Evolutionary conservation across 177 flowering plant species (phyloP).

Genomic region (Telopea speciosissima): DNA sequence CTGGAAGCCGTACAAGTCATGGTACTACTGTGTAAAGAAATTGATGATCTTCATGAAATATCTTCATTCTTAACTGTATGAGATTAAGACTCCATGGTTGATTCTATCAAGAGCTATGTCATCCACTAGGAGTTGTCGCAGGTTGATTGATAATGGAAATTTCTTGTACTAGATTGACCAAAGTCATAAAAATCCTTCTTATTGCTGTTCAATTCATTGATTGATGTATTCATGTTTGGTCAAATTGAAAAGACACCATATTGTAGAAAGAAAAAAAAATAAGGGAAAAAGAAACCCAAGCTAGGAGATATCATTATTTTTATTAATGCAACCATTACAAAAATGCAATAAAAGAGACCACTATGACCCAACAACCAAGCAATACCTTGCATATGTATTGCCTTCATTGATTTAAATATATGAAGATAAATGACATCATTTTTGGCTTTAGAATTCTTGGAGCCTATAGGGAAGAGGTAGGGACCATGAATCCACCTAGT

Average conservation of each 20-base stretch:
- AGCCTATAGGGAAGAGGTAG: not conserved
- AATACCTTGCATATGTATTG: slow-evolving; percentile 9
- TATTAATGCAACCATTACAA: not conserved
- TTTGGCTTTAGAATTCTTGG: slow-evolving; percentile 6
- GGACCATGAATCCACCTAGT: not conserved
- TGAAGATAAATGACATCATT: slow-evolving; percentile 16
- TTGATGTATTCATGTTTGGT: not conserved
- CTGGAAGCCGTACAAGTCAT: not conserved
- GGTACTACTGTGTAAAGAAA: too few relatives aligned
- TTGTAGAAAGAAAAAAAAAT: not conserved
- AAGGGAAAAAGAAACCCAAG: not conserved
- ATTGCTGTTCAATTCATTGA: not conserved
- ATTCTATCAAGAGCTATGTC: too few relatives aligned
- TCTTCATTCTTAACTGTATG: not conserved
- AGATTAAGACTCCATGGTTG: not conserved
- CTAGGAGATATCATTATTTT: not conserved
- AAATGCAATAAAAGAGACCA: not conserved
- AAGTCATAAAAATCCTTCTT: slow-evolving; percentile 5
- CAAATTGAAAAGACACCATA: not conserved
- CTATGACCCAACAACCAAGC: slow-evolving; percentile 4
- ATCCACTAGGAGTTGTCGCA: too few relatives aligned
- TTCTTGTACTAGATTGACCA: not conserved
- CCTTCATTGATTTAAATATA: not conserved
- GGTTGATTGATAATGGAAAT: not conserved
- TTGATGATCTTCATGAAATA: too few relatives aligned